Evolutionary conservation across 768 basidiomycete species (phyloP).

Genomic region (Boletellus ananas): DNA sequence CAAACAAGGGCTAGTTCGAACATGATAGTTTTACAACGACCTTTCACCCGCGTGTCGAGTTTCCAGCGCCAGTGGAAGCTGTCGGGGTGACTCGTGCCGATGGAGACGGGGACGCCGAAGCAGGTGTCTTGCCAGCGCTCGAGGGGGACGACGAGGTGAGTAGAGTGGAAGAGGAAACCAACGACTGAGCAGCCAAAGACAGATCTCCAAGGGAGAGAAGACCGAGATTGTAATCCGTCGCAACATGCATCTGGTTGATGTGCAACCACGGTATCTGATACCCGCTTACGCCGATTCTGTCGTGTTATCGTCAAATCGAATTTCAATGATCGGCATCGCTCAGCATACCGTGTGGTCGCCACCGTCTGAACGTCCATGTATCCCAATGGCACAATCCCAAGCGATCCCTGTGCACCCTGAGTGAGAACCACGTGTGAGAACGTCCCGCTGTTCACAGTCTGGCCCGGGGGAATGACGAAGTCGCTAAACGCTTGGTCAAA

Average conservation of each 20-base stretch:
- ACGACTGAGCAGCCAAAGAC: slow-evolving; percentile 2
- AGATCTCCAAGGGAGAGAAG: slow-evolving; percentile 16
- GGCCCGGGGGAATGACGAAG: slow-evolving; percentile 55
- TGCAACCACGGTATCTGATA: slow-evolving; percentile 67
- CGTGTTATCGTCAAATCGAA: neutral
- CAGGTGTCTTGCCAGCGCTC: neutral
- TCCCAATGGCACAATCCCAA: slow-evolving; percentile 54
- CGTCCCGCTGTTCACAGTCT: slow-evolving; percentile 58
- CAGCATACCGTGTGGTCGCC: slow-evolving; percentile 38
- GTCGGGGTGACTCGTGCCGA: neutral
- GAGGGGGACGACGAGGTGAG: neutral
- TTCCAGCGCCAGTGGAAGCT: neutral
- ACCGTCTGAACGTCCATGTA: slow-evolving; percentile 52
- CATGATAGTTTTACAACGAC: neutral
- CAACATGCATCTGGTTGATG: slow-evolving; percentile 49
- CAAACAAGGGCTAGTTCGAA: neutral
- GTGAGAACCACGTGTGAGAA: slow-evolving; percentile 56
- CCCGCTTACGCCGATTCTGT: slow-evolving; percentile 46
- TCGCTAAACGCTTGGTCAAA: slow-evolving; percentile 52
- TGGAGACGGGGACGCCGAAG: neutral
- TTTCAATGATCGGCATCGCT: neutral
- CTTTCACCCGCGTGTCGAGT: slow-evolving; percentile 5
- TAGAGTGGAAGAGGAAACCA: slow-evolving; percentile 10
- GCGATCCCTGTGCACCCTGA: slow-evolving; percentile 52
- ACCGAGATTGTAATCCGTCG: slow-evolving; percentile 42